These are phyloP conservation scores for Dalechampia spathulata DNA, from an alignment of 441 rosid species.

Conservation along the genomic window DNA sequence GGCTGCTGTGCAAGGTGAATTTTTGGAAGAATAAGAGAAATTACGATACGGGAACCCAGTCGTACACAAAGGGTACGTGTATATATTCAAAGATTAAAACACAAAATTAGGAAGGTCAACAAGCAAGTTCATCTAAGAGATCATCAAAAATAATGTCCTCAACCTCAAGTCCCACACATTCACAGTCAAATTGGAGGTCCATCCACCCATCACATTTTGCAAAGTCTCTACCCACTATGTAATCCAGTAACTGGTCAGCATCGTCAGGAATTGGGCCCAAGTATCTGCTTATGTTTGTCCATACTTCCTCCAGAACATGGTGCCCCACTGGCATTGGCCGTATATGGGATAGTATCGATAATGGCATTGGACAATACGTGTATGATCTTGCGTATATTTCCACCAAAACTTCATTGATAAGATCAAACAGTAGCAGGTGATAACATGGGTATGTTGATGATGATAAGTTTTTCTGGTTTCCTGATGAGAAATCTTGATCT, in stretches of 20 bases:
- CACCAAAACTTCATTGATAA: constrained; percentile 61
- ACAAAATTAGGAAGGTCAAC: too few species aligned
- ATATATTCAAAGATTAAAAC: too few species aligned
- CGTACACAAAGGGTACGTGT: too few species aligned
- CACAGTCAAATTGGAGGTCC: constrained; percentile 69
- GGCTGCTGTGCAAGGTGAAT: too few species aligned
- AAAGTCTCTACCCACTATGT: constrained; percentile 42
- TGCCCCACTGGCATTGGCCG: constrained; percentile 55
- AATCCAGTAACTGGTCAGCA: constrained; percentile 35
- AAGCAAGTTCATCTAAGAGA: constrained; percentile 48
- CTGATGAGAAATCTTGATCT: constrained; percentile 18
- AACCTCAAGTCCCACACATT: constrained; percentile 64
- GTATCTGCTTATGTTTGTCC: constrained; percentile 57
- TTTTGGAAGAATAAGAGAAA: too few species aligned
- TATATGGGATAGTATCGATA: constrained; percentile 41
- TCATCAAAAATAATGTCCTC: constrained; percentile 67
- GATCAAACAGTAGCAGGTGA: constrained; percentile 52
- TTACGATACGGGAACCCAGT: too few species aligned
- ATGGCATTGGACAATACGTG: constrained; percentile 42
- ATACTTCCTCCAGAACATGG: constrained; percentile 60
- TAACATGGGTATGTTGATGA: constrained; percentile 33
- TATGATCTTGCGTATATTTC: constrained; percentile 55
- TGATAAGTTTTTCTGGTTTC: constrained; percentile 22
- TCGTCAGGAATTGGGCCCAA: constrained; percentile 29
- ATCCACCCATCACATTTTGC: constrained; percentile 59